Evolutionary conservation across 2,329 filamentous ascomycete genomes (phyloP).

Genomic region (Sporothrix dimorphospora): DNA sequence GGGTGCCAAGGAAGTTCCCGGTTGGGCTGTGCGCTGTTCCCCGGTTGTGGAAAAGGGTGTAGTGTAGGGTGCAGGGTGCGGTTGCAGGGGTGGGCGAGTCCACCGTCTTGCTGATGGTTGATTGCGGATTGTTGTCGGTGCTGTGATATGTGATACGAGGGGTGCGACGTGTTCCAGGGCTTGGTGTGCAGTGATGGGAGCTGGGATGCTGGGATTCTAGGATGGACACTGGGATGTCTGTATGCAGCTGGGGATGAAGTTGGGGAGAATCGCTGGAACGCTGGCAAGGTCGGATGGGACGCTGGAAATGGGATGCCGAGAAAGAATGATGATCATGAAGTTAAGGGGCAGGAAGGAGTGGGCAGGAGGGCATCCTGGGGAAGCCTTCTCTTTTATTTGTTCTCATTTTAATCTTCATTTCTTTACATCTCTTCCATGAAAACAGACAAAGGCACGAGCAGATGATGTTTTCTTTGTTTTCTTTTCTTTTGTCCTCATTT

Average conservation of each 20-base stretch:
- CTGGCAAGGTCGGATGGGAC: neutral
- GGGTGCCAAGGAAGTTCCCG: neutral
- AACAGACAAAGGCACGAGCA: too few species aligned
- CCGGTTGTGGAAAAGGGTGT: neutral
- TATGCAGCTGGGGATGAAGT: neutral
- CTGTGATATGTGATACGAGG: slow-evolving; percentile 7
- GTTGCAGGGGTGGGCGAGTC: neutral
- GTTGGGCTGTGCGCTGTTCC: neutral
- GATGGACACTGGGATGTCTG: too few species aligned
- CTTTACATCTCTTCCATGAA: neutral
- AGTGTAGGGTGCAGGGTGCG: neutral
- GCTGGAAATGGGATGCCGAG: neutral
- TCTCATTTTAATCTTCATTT: neutral
- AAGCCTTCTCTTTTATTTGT: slow-evolving; percentile 6
- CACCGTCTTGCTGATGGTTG: neutral
- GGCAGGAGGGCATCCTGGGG: neutral
- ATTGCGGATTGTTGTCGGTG: neutral
- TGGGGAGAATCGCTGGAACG: neutral
- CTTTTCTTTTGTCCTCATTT: neutral
- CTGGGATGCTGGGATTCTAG: neutral
- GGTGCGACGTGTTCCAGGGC: neutral
- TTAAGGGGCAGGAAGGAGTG: neutral
- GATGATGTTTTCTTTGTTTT: neutral
- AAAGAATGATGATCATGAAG: neutral
- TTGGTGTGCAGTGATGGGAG: neutral